Conservation (phyloP, 2,329 filamentous ascomycete genomes). For the Aspergillus brunneoviolaceus region DNA sequence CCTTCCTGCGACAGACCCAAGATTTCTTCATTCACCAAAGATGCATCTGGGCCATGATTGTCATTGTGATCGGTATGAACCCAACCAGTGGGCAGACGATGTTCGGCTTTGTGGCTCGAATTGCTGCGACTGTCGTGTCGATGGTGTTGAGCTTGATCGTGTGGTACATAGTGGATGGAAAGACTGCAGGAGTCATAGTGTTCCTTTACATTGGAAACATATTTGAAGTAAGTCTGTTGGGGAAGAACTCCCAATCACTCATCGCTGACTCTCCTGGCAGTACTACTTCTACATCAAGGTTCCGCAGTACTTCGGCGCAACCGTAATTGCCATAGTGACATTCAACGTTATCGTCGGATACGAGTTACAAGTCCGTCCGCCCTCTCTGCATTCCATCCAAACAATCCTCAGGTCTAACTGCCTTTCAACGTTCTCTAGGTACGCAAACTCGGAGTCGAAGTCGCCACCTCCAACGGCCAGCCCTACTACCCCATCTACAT, state of each 20-base stretch:
- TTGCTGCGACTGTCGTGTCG: slow-evolving; percentile 62
- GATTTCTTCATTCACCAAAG: slow-evolving; percentile 66
- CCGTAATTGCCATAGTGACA: slow-evolving; percentile 60
- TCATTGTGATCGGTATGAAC: slow-evolving; percentile 69
- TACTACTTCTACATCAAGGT: slow-evolving; percentile 69
- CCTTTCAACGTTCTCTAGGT: slow-evolving; percentile 39
- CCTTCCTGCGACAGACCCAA: slow-evolving; percentile 63
- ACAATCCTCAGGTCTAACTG: not conserved
- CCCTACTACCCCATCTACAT: slow-evolving; percentile 67
- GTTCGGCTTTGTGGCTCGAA: slow-evolving; percentile 65
- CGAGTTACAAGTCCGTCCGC: slow-evolving; percentile 57
- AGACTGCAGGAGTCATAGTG: slow-evolving; percentile 63
- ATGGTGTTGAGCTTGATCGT: slow-evolving; percentile 62
- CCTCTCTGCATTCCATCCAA: too few relatives aligned
- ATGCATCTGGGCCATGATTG: slow-evolving; percentile 74
- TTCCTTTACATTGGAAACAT: slow-evolving; percentile 67
- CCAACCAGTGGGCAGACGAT: slow-evolving; percentile 66
- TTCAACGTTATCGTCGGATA: slow-evolving; percentile 68
- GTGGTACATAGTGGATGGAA: slow-evolving; percentile 69
- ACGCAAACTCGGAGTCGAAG: slow-evolving; percentile 49
- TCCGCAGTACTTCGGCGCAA: slow-evolving; percentile 60
- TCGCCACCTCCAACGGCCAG: slow-evolving; percentile 61
- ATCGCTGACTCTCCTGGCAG: slow-evolving; percentile 14
- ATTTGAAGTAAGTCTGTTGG: slow-evolving; percentile 41
- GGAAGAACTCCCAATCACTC: not conserved